Percentiles rank a stretch among this genome's conserved stretches.
phyloP scores from a whole-genome alignment of 345 rosid species.

The Camelina hispida region DNA sequence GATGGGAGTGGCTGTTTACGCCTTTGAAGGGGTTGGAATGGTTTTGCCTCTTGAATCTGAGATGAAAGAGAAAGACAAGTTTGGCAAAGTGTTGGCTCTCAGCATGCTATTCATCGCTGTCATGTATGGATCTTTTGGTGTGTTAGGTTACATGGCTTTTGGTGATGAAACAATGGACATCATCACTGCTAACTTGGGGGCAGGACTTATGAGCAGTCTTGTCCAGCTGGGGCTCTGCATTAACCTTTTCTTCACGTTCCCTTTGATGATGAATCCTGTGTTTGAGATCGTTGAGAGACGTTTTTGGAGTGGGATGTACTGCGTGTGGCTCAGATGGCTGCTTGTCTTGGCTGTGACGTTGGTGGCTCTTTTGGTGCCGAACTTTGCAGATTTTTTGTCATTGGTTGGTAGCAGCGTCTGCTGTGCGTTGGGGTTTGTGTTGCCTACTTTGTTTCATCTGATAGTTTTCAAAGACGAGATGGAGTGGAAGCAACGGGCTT shows the following conservation, averaged over 20 bases:
- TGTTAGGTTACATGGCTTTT: conserved; percentile 77
- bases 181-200: conserved; percentile 74
- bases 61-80: conserved; percentile 59
- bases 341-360: conserved; percentile 64
- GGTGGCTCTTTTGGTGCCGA: conserved; percentile 76
- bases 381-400: conserved; percentile 83
- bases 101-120: conserved; percentile 61
- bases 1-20: conserved; percentile 79
- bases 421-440: conserved; percentile 71
- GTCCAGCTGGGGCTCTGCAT: conserved; percentile 79
- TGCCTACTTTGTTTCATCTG: conserved; percentile 77
- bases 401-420: conserved; percentile 89
- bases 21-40: conserved; percentile 84
- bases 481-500: conserved; percentile 55
- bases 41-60: conserved; percentile 80
- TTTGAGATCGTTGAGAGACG: conserved; percentile 82
- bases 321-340: conserved; percentile 81
- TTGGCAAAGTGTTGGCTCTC: conserved; percentile 57
- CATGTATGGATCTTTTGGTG: conserved; percentile 72
- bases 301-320: conserved; percentile 59
- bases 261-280: conserved; percentile 90
- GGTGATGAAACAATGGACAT: conserved; percentile 70
- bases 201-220: conserved; percentile 56
- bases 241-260: conserved; percentile 87
- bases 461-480: conserved; percentile 75